Evolutionary conservation across 2,329 filamentous ascomycete genomes (phyloP).

Genomic region (Monosporascus sp.): DNA sequence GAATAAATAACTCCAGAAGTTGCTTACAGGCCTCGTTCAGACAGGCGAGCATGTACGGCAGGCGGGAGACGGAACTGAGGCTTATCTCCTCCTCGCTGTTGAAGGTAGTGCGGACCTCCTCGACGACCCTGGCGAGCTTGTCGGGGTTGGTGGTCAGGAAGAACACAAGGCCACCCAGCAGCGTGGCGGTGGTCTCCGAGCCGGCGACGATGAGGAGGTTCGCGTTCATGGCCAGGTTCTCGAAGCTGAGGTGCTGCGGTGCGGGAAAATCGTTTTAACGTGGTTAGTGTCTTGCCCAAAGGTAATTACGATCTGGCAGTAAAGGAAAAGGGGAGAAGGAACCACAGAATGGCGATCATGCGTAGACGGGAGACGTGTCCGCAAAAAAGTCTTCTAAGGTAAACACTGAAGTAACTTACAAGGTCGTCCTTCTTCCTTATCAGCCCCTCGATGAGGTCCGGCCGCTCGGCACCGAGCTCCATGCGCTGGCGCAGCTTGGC

Average conservation of each 20-base stretch:
- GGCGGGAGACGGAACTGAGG: constrained; percentile 24
- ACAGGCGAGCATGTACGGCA: constrained; percentile 37
- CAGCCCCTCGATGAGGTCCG: constrained; percentile 29
- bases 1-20: constrained; percentile 12
- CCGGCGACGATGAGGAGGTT: constrained; percentile 38
- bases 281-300: too few relatives aligned
- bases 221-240: constrained; percentile 18
- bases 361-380: neutral
- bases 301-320: neutral
- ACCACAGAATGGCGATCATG: neutral
- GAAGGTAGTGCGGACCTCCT: constrained; percentile 36
- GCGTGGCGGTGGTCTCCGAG: constrained; percentile 46
- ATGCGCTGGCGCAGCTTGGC: constrained; percentile 24
- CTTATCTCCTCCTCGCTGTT: constrained; percentile 33
- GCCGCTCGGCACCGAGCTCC: constrained; percentile 20
- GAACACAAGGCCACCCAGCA: constrained; percentile 34
- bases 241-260: constrained; percentile 11
- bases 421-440: constrained; percentile 23
- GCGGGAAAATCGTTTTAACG: neutral
- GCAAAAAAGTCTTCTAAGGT: too few relatives aligned
- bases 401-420: constrained; percentile 1
- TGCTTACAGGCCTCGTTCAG: constrained; percentile 31
- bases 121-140: constrained; percentile 25
- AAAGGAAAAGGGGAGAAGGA: neutral
- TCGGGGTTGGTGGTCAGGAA: constrained; percentile 34